Percentiles rank a stretch among this genome's conserved stretches.
Conservation (phyloP, 345 rosid species). For the Bruguiera parviflora region DNA sequence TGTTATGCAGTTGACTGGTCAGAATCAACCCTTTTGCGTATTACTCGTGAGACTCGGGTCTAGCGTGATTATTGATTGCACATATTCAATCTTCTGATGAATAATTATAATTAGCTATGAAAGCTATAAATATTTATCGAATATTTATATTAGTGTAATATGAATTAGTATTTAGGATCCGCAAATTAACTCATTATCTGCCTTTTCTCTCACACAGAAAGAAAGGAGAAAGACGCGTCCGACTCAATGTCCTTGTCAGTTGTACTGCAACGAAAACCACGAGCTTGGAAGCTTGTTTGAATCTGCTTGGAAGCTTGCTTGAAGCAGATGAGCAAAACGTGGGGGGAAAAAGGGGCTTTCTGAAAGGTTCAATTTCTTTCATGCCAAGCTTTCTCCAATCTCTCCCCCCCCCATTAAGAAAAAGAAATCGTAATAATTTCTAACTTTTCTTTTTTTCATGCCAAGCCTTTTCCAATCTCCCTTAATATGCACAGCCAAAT, state of each 20-base stretch:
- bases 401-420: slow-evolving; percentile 13
- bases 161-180: no score
- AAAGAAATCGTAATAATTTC: background rate
- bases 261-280: background rate
- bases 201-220: background rate
- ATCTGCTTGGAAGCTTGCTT: background rate
- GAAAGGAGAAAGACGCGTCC: background rate
- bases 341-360: slow-evolving; percentile 9
- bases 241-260: background rate
- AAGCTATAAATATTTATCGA: no score
- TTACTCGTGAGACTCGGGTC: background rate
- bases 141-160: no score
- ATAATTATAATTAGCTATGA: no score
- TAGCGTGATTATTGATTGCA: no score
- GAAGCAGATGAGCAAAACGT: slow-evolving; percentile 13
- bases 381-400: slow-evolving; percentile 29
- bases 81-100: no score
- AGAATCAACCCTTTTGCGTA: background rate
- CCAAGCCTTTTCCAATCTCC: slow-evolving; percentile 26
- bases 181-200: background rate
- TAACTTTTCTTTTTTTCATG: background rate
- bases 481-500: background rate
- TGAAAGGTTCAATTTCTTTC: slow-evolving; percentile 41
- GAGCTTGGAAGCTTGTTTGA: no score
- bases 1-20: background rate